These are phyloP conservation scores for Hibiscus trionum DNA, from an alignment of 345 rosid species.

Conservation along the genomic window DNA sequence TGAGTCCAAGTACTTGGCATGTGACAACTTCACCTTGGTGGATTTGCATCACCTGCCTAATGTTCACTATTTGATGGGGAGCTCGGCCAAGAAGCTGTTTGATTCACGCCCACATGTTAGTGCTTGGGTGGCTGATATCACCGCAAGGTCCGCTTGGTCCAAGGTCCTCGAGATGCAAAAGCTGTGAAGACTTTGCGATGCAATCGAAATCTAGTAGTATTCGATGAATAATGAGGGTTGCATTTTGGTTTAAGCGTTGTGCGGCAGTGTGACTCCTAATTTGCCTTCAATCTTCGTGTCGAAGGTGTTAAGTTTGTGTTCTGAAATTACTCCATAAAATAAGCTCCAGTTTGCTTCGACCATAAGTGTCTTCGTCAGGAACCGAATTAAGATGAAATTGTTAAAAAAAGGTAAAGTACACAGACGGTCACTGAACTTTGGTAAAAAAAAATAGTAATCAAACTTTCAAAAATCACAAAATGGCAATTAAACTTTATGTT, in stretches of 20 bases:
- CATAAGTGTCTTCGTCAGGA: too few species aligned
- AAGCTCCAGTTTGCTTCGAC: too few species aligned
- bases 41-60: constrained; percentile 74
- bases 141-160: constrained; percentile 50
- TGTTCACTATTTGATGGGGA: constrained; percentile 28
- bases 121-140: constrained; percentile 50
- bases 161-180: constrained; percentile 46
- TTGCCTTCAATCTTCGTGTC: background rate
- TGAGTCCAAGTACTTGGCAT: constrained; percentile 53
- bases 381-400: too few species aligned
- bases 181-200: background rate
- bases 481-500: too few species aligned
- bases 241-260: background rate
- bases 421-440: too few species aligned
- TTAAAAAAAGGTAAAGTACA: too few species aligned
- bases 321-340: background rate
- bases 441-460: too few species aligned
- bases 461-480: too few species aligned
- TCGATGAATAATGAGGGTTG: background rate
- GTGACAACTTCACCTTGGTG: constrained; percentile 52
- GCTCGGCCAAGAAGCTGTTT: constrained; percentile 37
- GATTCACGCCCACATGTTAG: constrained; percentile 38
- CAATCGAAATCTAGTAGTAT: background rate
- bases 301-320: background rate
- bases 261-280: background rate